A percentile compares a stretch with the other conserved stretches of the same genome.
phyloP scores from a whole-genome alignment of 164 flowering plant genomes.

The Nelumbo lutea region DNA sequence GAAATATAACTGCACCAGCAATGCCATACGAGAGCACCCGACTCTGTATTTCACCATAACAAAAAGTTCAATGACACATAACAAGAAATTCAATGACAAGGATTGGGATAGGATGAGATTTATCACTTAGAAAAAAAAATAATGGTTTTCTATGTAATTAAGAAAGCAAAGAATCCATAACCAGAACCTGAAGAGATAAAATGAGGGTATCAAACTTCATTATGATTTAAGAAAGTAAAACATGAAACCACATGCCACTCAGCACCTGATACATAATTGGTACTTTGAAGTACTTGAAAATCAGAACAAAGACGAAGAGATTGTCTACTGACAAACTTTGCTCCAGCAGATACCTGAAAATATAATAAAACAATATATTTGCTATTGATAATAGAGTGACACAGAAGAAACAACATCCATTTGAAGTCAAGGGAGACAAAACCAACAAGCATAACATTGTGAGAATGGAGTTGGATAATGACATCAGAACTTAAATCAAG shows the following conservation, averaged over 20 bases:
- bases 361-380: slow-evolving; percentile 3
- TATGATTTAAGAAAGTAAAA: not conserved
- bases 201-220: not conserved
- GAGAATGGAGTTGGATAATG: not conserved
- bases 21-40: slow-evolving; percentile 94
- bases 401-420: not conserved
- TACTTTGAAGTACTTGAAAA: slow-evolving; percentile 95
- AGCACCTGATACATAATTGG: slow-evolving; percentile 75
- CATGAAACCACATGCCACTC: not conserved
- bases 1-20: slow-evolving; percentile 89
- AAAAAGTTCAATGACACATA: slow-evolving; percentile 9
- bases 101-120: slow-evolving; percentile 1
- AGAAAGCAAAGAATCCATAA: not conserved
- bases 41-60: slow-evolving; percentile 35
- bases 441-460: not conserved
- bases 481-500: too few relatives aligned
- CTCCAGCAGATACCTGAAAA: slow-evolving; percentile 82
- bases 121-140: not conserved
- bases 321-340: slow-evolving; percentile 97
- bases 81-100: too few relatives aligned
- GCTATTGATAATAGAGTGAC: not conserved
- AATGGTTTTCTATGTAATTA: not conserved
- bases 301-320: slow-evolving; percentile 83
- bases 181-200: not conserved
- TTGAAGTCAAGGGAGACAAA: not conserved